These are phyloP conservation scores for Nidula microcarpa DNA, from an alignment of 768 basidiomycete genomes.

Conservation along the genomic window DNA sequence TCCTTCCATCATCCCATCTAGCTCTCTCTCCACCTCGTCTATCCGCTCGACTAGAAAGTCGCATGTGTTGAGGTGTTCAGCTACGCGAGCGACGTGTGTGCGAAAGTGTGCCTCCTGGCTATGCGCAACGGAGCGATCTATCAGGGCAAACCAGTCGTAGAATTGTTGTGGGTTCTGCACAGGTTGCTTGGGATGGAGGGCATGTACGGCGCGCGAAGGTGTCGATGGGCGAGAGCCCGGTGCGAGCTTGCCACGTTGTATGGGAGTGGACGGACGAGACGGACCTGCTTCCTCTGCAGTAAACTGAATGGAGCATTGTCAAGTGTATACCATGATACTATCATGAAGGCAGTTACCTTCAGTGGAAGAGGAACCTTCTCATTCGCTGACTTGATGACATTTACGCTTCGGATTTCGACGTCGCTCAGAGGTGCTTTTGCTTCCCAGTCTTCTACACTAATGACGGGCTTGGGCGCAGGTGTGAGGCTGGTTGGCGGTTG, in stretches of 20 bases:
- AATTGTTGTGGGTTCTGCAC: conserved; percentile 94
- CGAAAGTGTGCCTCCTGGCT: conserved; percentile 93
- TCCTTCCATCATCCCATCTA: conserved; percentile 78
- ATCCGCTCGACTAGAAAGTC: conserved; percentile 71
- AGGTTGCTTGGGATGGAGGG: conserved; percentile 71
- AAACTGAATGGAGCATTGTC: conserved; percentile 18
- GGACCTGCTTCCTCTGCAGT: conserved; percentile 16
- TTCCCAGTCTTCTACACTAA: conserved; percentile 92
- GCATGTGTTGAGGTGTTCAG: conserved; percentile 74
- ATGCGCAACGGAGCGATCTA: conserved; percentile 88
- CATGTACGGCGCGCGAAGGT: conserved; percentile 10
- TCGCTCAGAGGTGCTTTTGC: conserved; percentile 74
- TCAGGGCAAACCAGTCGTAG: conserved; percentile 91
- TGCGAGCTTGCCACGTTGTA: conserved; percentile 1
- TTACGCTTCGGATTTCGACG: conserved; percentile 62
- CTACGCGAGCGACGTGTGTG: conserved; percentile 74
- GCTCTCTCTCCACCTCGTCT: conserved; percentile 67
- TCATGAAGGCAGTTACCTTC: conserved; percentile 51
- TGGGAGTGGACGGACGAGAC: background rate
- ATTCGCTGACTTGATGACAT: conserved; percentile 55
- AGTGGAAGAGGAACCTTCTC: conserved; percentile 63
- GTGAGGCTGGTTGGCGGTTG: background rate
- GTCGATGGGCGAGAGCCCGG: conserved; percentile 12
- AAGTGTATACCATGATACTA: conserved; percentile 1
- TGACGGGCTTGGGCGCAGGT: conserved; percentile 2